Evolutionary conservation across 2,329 filamentous ascomycete genomes (phyloP).

Genomic region (Talaromyces amestolkiae): DNA sequence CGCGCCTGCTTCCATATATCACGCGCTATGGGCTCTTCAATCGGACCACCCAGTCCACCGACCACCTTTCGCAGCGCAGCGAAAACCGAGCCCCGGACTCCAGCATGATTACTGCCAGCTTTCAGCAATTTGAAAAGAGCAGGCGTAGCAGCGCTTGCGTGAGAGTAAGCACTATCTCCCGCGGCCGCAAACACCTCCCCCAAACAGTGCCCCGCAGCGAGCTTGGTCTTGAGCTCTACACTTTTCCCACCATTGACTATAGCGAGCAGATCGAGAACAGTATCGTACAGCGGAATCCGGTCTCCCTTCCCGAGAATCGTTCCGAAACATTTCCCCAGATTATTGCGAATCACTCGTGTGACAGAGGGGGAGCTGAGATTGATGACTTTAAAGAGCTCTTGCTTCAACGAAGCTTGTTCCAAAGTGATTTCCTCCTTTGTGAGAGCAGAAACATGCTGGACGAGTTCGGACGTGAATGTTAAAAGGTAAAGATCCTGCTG

Average conservation of each 20-base stretch:
- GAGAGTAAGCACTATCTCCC: conserved; percentile 84
- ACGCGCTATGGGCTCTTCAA: conserved; percentile 81
- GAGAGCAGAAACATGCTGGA: conserved; percentile 70
- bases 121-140: conserved; percentile 78
- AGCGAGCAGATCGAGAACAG: conserved; percentile 78
- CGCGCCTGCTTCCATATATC: conserved; percentile 93
- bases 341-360: conserved; percentile 85
- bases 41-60: conserved; percentile 68
- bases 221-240: conserved; percentile 72
- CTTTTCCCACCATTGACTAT: conserved; percentile 72
- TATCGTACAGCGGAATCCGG: conserved; percentile 88
- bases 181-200: conserved; percentile 89
- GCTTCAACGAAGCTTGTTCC: conserved; percentile 89
- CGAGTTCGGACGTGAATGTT: conserved; percentile 79
- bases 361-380: conserved; percentile 77
- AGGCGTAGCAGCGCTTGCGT: conserved; percentile 72
- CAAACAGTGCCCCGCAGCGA: conserved; percentile 82
- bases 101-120: conserved; percentile 72
- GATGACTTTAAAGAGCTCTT: conserved; percentile 90
- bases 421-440: conserved; percentile 76
- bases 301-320: conserved; percentile 82
- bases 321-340: conserved; percentile 78
- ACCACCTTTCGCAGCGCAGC: conserved; percentile 72
- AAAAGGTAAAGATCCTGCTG: conserved; percentile 94
- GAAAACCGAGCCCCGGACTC: conserved; percentile 75